phyloP scores from a whole-genome alignment of 148 eudicot species.

The Silene conica region DNA sequence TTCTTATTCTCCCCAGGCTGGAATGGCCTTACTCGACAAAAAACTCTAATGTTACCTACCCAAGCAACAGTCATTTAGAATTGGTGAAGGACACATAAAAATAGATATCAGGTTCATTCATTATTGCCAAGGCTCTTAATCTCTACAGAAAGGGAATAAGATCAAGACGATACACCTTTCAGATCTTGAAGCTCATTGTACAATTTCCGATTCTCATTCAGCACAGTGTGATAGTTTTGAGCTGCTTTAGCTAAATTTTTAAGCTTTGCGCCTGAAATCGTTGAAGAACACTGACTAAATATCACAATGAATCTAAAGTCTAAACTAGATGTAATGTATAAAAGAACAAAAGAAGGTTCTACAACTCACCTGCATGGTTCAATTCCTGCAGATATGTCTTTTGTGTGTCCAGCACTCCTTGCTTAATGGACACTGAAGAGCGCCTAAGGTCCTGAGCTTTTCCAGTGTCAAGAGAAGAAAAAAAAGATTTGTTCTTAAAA shows the following conservation, averaged over 20 bases:
- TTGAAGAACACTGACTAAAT: slow-evolving; percentile 2
- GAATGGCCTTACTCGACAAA: slow-evolving; percentile 89
- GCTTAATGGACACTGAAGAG: slow-evolving; percentile 69
- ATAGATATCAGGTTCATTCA: background rate
- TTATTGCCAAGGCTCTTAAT: background rate
- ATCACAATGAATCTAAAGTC: background rate
- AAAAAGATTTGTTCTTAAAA: slow-evolving; percentile 4
- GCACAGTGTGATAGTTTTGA: slow-evolving; percentile 51
- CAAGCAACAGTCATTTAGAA: slow-evolving; percentile 27
- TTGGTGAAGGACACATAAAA: background rate
- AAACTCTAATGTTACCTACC: slow-evolving; percentile 88
- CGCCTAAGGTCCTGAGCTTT: slow-evolving; percentile 66
- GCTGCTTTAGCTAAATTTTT: slow-evolving; percentile 60
- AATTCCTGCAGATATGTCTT: slow-evolving; percentile 63
- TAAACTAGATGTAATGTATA: background rate
- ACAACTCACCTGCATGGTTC: slow-evolving; percentile 54
- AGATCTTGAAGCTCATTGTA: slow-evolving; percentile 93
- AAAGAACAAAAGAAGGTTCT: slow-evolving; percentile 10
- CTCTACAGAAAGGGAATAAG: background rate
- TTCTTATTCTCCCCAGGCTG: slow-evolving; percentile 50
- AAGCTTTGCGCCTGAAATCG: slow-evolving; percentile 50
- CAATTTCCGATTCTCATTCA: slow-evolving; percentile 74
- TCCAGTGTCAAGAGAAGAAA: slow-evolving; percentile 15
- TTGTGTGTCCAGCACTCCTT: slow-evolving; percentile 53
- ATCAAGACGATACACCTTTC: slow-evolving; percentile 48